Conservation (phyloP, 2,329 filamentous ascomycete genomes). For the Neurospora crassa region DNA sequence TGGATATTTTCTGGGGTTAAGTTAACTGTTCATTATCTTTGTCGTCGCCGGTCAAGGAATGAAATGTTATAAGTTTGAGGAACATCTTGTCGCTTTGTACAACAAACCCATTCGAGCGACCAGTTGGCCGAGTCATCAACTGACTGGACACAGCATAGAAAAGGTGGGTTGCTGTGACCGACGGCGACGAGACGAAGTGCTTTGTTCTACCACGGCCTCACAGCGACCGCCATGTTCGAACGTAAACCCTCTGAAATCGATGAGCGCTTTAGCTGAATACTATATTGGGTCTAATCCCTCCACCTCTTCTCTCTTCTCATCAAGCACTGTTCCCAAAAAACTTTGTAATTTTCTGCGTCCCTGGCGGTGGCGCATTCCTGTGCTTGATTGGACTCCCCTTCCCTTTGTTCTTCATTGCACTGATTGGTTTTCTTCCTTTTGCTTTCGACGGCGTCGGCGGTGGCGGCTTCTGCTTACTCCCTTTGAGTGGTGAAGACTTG, state of each 20-base stretch:
- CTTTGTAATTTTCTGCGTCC: constrained; percentile 37
- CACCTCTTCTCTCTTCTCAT: constrained; percentile 3
- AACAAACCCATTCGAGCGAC: neutral
- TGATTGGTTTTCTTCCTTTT: constrained; percentile 3
- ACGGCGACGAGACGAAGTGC: neutral
- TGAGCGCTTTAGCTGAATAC: neutral
- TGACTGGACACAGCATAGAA: neutral
- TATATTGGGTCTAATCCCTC: no score
- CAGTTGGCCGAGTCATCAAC: neutral
- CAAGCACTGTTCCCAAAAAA: constrained; percentile 36
- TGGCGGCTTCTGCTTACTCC: constrained; percentile 10
- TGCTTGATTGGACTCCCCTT: neutral
- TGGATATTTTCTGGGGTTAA: no score
- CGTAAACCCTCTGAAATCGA: neutral
- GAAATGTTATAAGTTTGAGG: neutral
- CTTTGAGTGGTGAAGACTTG: constrained; percentile 11
- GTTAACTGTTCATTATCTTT: no score
- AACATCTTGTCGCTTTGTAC: neutral
- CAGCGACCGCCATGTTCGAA: neutral
- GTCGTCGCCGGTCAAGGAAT: neutral
- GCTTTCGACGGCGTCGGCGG: neutral
- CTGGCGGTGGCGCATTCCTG: constrained; percentile 20
- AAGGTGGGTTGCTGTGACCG: neutral
- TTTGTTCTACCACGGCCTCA: neutral
- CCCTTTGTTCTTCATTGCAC: constrained; percentile 6